phyloP scores from a whole-genome alignment of 345 rosid species.

The Passiflora organensis region DNA sequence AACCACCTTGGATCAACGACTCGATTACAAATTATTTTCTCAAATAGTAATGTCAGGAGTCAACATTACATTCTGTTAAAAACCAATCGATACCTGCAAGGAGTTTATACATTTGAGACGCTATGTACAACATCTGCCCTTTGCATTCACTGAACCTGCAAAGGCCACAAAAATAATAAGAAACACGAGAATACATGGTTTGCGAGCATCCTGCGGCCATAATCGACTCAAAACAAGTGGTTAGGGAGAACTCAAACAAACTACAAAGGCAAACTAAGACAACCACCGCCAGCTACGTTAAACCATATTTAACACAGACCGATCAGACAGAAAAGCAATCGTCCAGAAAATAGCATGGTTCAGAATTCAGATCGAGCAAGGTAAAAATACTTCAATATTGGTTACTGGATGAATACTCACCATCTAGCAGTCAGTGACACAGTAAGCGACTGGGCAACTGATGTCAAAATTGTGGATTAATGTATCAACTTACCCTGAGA shows the following conservation, averaged over 20 bases:
- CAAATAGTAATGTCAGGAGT: neutral
- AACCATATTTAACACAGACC: too few species aligned
- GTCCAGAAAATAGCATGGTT: neutral
- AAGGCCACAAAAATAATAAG: neutral
- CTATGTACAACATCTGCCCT: slow-evolving; percentile 23
- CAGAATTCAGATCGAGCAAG: neutral
- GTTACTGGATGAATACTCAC: too few species aligned
- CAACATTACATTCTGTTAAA: slow-evolving; percentile 14
- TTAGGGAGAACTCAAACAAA: neutral
- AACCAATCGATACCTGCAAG: slow-evolving; percentile 12
- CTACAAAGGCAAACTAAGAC: neutral
- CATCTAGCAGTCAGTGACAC: neutral
- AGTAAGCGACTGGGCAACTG: neutral
- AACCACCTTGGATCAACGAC: too few species aligned
- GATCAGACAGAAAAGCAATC: neutral
- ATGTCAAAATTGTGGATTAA: neutral
- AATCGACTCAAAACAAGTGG: too few species aligned
- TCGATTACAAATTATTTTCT: too few species aligned
- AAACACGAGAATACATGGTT: too few species aligned
- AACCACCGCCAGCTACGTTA: too few species aligned
- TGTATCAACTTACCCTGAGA: slow-evolving; percentile 16
- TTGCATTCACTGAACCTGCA: slow-evolving; percentile 21
- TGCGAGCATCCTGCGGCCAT: too few species aligned
- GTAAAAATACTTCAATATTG: too few species aligned
- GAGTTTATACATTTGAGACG: slow-evolving; percentile 5